Evolutionary conservation across 441 rosid genomes (phyloP).

Genomic region (Arabidopsis lyrata): DNA sequence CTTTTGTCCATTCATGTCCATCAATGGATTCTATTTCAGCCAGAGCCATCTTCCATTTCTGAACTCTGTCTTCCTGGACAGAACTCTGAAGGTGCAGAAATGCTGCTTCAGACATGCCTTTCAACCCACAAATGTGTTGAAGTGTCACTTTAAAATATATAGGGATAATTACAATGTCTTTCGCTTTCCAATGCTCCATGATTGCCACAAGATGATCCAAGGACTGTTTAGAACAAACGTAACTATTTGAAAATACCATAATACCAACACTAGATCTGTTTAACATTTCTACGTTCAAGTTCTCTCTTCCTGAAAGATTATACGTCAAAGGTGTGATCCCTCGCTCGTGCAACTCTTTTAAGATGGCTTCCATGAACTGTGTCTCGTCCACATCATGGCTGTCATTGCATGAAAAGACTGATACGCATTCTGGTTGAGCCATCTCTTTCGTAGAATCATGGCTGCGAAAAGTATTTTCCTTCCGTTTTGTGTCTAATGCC

Average conservation of each 20-base stretch:
- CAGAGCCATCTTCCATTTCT: constrained; percentile 25
- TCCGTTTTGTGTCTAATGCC: no score
- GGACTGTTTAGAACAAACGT: constrained; percentile 1
- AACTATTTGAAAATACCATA: constrained; percentile 21
- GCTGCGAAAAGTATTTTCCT: no score
- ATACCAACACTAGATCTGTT: constrained; percentile 5
- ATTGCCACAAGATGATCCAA: constrained; percentile 17
- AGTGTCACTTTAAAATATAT: constrained; percentile 29
- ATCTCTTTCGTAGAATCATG: background rate
- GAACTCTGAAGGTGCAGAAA: background rate
- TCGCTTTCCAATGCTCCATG: constrained; percentile 16
- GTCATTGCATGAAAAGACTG: constrained; percentile 8
- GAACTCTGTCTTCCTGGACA: background rate
- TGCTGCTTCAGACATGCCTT: constrained; percentile 3
- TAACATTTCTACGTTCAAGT: background rate
- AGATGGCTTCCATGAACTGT: constrained; percentile 9
- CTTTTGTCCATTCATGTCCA: constrained; percentile 10
- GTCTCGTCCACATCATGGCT: constrained; percentile 30
- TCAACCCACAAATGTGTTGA: constrained; percentile 4
- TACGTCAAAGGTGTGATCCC: constrained; percentile 20
- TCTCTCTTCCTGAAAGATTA: background rate
- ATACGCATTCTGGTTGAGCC: background rate
- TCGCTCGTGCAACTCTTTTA: background rate
- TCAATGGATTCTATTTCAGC: background rate
- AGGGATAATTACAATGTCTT: constrained; percentile 13